These are phyloP conservation scores for Metschnikowia baotianmanensis DNA, from an alignment of 805 yeast genomes.

Conservation along the genomic window DNA sequence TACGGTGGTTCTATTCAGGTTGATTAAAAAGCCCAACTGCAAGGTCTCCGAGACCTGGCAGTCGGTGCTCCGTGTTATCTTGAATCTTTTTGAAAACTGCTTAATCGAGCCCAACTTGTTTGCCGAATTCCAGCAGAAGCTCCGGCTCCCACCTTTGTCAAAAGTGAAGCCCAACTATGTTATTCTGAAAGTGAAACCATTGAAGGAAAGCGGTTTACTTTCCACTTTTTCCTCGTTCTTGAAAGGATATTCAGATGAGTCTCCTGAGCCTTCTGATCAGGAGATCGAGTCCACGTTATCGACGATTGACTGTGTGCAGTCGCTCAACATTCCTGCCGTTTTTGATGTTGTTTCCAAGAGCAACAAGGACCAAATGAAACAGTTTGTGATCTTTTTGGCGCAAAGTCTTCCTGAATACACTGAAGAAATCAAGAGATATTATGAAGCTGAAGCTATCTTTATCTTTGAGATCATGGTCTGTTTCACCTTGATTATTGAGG, in stretches of 20 bases:
- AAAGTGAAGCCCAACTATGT: conserved; percentile 65
- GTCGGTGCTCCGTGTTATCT: conserved; percentile 54
- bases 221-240: conserved; percentile 90
- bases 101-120: conserved; percentile 62
- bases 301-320: conserved; percentile 77
- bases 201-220: conserved; percentile 74
- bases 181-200: conserved; percentile 59
- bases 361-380: conserved; percentile 36
- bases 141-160: conserved; percentile 53
- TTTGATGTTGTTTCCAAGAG: conserved; percentile 49
- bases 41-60: conserved; percentile 59
- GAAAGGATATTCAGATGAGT: conserved; percentile 82
- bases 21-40: conserved; percentile 58
- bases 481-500: conserved; percentile 31
- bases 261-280: conserved; percentile 89
- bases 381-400: conserved; percentile 31
- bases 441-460: conserved; percentile 48
- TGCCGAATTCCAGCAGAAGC: conserved; percentile 58
- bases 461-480: conserved; percentile 44
- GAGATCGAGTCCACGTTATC: conserved; percentile 84
- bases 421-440: conserved; percentile 36
- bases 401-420: conserved; percentile 26
- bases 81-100: conserved; percentile 69
- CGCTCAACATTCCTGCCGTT: conserved; percentile 59
- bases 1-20: conserved; percentile 78